Conservation (phyloP, 2,329 filamentous ascomycete genomes). For the Alternaria triticina region DNA sequence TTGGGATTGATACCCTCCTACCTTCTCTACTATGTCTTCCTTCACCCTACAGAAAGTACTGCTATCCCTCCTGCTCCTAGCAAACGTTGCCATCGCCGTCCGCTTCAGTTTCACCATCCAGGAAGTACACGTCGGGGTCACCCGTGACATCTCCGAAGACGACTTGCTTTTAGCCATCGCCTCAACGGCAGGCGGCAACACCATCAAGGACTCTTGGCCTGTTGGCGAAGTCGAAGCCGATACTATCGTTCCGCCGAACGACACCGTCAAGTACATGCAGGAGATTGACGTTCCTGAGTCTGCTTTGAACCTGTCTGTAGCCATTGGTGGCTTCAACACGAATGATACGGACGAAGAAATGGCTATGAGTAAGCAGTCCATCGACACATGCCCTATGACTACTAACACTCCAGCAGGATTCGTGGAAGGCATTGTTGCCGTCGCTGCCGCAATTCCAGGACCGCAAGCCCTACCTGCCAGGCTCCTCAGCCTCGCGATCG, state of each 20-base stretch:
- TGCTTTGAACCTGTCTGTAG: background rate
- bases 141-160: background rate
- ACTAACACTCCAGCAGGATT: rapidly evolving
- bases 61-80: background rate
- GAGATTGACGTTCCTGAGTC: background rate
- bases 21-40: background rate
- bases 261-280: background rate
- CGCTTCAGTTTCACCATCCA: background rate
- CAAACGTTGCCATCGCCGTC: background rate
- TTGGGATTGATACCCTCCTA: background rate
- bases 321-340: background rate
- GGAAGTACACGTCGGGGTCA: background rate
- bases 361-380: background rate
- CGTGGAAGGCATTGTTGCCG: background rate
- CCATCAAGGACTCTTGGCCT: background rate
- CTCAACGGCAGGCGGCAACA: background rate
- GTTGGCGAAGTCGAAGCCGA: background rate
- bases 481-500: background rate
- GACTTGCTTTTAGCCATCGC: background rate
- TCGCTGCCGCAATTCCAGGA: background rate
- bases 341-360: background rate
- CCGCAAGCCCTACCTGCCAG: background rate
- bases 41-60: background rate
- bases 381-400: background rate
- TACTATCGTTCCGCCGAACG: background rate